Conservation (phyloP, 306 rosid species). For the Glycine latifolia region DNA sequence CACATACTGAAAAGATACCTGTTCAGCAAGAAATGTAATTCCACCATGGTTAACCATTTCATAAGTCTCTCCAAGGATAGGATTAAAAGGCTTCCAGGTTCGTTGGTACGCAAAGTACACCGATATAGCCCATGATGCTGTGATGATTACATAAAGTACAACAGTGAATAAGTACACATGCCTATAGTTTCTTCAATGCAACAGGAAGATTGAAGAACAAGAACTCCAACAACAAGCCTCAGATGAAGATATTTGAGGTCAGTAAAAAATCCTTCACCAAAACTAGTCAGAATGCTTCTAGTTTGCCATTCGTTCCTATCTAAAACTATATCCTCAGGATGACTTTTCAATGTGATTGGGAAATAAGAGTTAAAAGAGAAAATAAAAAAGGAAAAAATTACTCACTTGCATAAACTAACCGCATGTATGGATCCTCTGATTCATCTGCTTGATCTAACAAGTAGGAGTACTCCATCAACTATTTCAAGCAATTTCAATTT, state of each 20-base stretch:
- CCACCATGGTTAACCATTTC: constrained; percentile 83
- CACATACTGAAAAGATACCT: constrained; percentile 61
- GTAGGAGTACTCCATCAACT: constrained; percentile 96
- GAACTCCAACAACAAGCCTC: constrained; percentile 1
- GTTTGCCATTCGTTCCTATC: constrained; percentile 35
- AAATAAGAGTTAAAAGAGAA: constrained; percentile 21
- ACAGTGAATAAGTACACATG: constrained; percentile 10
- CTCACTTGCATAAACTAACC: constrained; percentile 81
- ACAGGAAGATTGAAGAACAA: constrained; percentile 15
- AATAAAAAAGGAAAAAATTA: constrained; percentile 30
- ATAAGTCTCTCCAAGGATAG: constrained; percentile 95
- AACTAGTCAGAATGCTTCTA: constrained; percentile 24
- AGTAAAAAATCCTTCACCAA: constrained; percentile 16
- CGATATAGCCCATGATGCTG: constrained; percentile 97
- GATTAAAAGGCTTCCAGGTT: constrained; percentile 98
- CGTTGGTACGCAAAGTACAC: constrained; percentile 92
- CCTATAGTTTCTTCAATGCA: constrained; percentile 20
- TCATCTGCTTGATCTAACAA: constrained; percentile 83
- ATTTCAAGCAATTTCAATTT: constrained; percentile 42
- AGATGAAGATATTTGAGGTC: constrained; percentile 11
- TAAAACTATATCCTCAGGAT: background rate
- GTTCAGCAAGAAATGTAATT: constrained; percentile 82
- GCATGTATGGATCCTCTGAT: constrained; percentile 88
- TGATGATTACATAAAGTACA: constrained; percentile 30
- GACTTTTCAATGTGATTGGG: constrained; percentile 5